These are phyloP conservation scores for Aspergillus oerlinghausenensis DNA, from an alignment of 2,329 filamentous ascomycete species.

Conservation along the genomic window DNA sequence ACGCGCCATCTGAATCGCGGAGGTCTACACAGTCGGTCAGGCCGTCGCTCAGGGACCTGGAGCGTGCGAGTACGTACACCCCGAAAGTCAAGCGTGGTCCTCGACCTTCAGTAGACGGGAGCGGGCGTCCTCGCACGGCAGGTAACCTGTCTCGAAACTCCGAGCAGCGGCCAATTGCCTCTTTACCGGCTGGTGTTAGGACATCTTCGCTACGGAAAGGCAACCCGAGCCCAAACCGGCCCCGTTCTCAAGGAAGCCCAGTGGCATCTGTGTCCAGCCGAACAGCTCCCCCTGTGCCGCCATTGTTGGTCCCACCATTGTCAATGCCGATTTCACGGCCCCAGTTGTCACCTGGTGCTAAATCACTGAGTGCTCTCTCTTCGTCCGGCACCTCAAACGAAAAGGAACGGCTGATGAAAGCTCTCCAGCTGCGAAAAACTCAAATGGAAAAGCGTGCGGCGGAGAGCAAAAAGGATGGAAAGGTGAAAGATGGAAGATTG, in stretches of 20 bases:
- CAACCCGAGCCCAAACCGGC: constrained; percentile 43
- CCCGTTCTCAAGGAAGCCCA: constrained; percentile 42
- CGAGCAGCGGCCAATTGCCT: constrained; percentile 67
- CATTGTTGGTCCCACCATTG: constrained; percentile 35
- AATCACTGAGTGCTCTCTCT: constrained; percentile 43
- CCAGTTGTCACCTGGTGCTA: constrained; percentile 35
- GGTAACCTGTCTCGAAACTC: constrained; percentile 41
- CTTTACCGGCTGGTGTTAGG: constrained; percentile 76
- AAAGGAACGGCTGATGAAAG: constrained; percentile 89
- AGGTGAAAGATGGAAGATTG: constrained; percentile 12
- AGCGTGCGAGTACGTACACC: constrained; percentile 34
- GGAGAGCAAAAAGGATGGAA: constrained; percentile 25
- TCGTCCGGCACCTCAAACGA: constrained; percentile 71
- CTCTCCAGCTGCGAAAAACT: constrained; percentile 82
- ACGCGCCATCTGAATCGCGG: constrained; percentile 32
- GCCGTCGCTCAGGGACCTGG: constrained; percentile 43
- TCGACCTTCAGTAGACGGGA: constrained; percentile 64
- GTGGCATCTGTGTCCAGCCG: constrained; percentile 26
- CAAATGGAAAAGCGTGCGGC: constrained; percentile 52
- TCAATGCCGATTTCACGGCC: constrained; percentile 31
- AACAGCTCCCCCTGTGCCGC: constrained; percentile 34
- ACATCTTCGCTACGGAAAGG: constrained; percentile 49
- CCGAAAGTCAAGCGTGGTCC: constrained; percentile 84
- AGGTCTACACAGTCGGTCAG: constrained; percentile 40
- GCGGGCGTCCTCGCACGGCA: constrained; percentile 58